phyloP scores from a whole-genome alignment of 768 basidiomycete species.

The Myochromella boudieri region DNA sequence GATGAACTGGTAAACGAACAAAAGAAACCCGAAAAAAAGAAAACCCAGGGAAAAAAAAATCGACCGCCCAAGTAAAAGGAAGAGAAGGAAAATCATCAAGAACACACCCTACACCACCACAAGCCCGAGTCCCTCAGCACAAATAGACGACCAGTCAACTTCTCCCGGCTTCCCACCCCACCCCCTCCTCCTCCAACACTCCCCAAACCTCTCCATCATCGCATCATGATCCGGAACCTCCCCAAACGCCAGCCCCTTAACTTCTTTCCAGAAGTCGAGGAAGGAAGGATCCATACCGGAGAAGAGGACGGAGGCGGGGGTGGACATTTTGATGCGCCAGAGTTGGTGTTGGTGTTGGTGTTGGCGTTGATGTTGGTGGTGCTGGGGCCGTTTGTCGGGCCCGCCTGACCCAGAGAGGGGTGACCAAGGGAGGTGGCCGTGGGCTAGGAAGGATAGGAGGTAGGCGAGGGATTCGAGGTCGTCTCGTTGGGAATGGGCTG shows the following conservation, averaged over 20 bases:
- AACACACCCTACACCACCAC: neutral
- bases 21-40: too few species aligned
- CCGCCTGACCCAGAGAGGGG: slow-evolving; percentile 1
- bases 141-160: slow-evolving; percentile 12
- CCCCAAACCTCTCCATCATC: slow-evolving; percentile 22
- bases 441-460: slow-evolving; percentile 30
- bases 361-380: neutral
- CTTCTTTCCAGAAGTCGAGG: slow-evolving; percentile 28
- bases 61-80: too few species aligned
- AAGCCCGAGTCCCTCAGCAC: neutral
- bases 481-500: slow-evolving; percentile 34
- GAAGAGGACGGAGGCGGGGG: slow-evolving; percentile 25
- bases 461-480: slow-evolving; percentile 37
- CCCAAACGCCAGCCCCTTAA: slow-evolving; percentile 28
- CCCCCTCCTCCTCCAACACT: slow-evolving; percentile 16
- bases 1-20: too few species aligned
- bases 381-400: neutral
- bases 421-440: slow-evolving; percentile 31
- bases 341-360: slow-evolving; percentile 17
- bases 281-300: slow-evolving; percentile 26
- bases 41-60: too few species aligned
- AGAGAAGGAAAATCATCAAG: neutral
- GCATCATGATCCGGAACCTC: slow-evolving; percentile 28
- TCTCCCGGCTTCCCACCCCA: slow-evolving; percentile 14
- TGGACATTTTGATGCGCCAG: slow-evolving; percentile 28